Evolutionary conservation across 1,284 basidiomycete species (phyloP).

Genomic region (Trichosporon sp.): DNA sequence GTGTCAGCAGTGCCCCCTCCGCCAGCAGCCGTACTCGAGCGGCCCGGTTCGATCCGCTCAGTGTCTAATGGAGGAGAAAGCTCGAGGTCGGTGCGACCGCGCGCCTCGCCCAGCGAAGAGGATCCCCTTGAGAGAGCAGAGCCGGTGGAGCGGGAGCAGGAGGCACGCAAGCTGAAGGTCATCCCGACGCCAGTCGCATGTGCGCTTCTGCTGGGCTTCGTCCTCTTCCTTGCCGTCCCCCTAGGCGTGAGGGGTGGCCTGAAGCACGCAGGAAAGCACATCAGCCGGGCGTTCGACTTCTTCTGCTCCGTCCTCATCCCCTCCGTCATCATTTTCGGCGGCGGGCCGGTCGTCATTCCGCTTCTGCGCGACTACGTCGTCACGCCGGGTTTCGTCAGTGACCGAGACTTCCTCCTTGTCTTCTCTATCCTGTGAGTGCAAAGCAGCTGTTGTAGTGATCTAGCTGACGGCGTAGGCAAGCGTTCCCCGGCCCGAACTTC

Average conservation of each 20-base stretch:
- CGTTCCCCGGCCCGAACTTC: constrained; percentile 58
- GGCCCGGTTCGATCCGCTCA: background rate
- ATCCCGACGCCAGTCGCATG: constrained; percentile 24
- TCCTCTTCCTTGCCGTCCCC: constrained; percentile 38
- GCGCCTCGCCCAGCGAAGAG: background rate
- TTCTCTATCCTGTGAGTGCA: constrained; percentile 52
- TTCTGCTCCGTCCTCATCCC: constrained; percentile 24
- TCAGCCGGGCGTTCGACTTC: constrained; percentile 43
- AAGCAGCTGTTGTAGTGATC: background rate
- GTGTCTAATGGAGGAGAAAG: background rate
- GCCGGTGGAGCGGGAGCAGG: background rate
- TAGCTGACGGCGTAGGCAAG: constrained; percentile 42
- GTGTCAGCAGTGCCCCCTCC: background rate
- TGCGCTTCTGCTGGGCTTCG: constrained; percentile 37
- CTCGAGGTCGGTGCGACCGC: background rate
- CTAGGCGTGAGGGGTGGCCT: constrained; percentile 34
- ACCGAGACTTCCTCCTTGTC: constrained; percentile 57
- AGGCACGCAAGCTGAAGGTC: constrained; percentile 23
- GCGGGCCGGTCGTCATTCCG: constrained; percentile 59
- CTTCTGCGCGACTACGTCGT: constrained; percentile 57
- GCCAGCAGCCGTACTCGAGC: background rate
- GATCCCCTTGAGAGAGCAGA: background rate
- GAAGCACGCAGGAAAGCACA: constrained; percentile 32
- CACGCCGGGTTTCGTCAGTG: constrained; percentile 46
- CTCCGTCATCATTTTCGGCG: constrained; percentile 55